Conservation (phyloP, 1,139 yeast species). For the Saccharomycopsis crataegensis region DNA sequence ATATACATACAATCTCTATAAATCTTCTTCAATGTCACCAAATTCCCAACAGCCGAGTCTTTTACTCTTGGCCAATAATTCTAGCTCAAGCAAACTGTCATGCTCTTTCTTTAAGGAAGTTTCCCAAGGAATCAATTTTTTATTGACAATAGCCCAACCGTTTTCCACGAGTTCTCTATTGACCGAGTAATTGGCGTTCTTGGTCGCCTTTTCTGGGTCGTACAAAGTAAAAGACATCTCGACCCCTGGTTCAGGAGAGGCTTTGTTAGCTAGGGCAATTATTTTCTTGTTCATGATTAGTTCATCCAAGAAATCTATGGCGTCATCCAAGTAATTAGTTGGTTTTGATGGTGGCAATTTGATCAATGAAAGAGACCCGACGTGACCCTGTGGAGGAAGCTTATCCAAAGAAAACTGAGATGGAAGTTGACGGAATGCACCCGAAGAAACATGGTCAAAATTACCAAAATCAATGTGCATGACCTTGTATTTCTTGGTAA, state of each 20-base stretch:
- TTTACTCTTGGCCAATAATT: slow-evolving; percentile 41
- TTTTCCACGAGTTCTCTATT: slow-evolving; percentile 54
- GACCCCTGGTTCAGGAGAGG: slow-evolving; percentile 33
- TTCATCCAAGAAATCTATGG: slow-evolving; percentile 51
- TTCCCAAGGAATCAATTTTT: slow-evolving; percentile 32
- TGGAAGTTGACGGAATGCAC: slow-evolving; percentile 50
- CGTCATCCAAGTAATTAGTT: slow-evolving; percentile 52
- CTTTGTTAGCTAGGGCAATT: slow-evolving; percentile 48
- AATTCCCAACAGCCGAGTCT: slow-evolving; percentile 76
- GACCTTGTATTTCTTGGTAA: slow-evolving; percentile 41
- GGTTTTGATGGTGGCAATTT: slow-evolving; percentile 54
- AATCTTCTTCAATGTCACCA: slow-evolving; percentile 68
- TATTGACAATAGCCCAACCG: slow-evolving; percentile 61
- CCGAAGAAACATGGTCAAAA: slow-evolving; percentile 39
- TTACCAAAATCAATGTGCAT: slow-evolving; percentile 64
- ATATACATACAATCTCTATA: slow-evolving; percentile 26
- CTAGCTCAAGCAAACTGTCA: slow-evolving; percentile 36
- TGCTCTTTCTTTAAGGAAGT: slow-evolving; percentile 33
- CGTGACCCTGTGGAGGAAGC: slow-evolving; percentile 51
- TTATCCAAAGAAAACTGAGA: slow-evolving; percentile 36
- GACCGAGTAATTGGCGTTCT: slow-evolving; percentile 53
- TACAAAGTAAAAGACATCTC: slow-evolving; percentile 48
- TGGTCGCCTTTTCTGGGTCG: slow-evolving; percentile 51
- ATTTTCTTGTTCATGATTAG: slow-evolving; percentile 47
- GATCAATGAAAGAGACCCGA: slow-evolving; percentile 49